A percentile compares a stretch with the other conserved stretches of the same genome.
Evolutionary conservation across 2,329 filamentous ascomycete species (phyloP).

Genomic region (Cladosporium cucumerinum): DNA sequence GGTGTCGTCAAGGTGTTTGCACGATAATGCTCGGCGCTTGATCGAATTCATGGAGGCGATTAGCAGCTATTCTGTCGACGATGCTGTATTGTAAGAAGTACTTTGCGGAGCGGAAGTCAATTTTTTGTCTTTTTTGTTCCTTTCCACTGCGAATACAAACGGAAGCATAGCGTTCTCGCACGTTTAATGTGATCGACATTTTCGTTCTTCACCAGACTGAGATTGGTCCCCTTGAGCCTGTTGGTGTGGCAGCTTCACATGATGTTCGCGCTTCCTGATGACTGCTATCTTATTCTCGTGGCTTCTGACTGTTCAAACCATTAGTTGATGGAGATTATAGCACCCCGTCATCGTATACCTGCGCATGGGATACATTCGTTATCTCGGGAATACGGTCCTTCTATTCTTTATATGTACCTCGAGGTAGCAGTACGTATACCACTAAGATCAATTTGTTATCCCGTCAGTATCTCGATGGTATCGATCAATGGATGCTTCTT

Average conservation of each 20-base stretch:
- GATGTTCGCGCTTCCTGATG: no score
- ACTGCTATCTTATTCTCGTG: no score
- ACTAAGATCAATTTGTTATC: no score
- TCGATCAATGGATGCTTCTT: no score
- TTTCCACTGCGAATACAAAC: neutral
- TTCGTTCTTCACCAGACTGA: neutral
- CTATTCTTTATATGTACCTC: no score
- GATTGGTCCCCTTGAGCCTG: neutral
- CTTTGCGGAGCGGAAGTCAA: neutral
- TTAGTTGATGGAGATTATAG: no score
- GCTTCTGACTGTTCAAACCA: no score
- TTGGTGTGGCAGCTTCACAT: neutral
- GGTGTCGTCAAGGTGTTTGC: slow-evolving; percentile 90
- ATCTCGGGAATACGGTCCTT: no score
- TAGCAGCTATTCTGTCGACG: neutral
- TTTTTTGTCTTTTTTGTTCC: neutral
- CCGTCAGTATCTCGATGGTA: no score
- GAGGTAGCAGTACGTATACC: no score
- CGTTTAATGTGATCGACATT: neutral
- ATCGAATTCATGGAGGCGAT: neutral
- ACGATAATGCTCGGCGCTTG: slow-evolving; percentile 18
- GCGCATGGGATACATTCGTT: no score
- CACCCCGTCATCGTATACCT: no score
- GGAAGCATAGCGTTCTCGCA: slow-evolving; percentile 6
- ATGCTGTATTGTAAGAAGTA: slow-evolving; percentile 8